Conservation (phyloP, 768 basidiomycete genomes). For the Chiua virens region DNA sequence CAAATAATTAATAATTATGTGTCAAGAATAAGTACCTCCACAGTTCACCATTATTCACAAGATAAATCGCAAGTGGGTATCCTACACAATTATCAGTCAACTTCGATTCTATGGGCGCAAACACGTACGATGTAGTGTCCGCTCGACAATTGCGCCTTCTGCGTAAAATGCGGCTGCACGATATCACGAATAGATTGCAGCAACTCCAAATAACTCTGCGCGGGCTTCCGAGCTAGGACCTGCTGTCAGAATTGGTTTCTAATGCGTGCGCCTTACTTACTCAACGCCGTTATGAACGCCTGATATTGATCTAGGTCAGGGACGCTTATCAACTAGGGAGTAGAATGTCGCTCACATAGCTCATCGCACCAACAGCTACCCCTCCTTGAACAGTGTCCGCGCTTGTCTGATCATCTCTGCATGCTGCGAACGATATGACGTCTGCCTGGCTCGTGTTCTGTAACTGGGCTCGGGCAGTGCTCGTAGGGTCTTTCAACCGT, state of each 20-base stretch:
- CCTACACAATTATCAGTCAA: constrained; percentile 15
- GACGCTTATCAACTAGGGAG: too few relatives aligned
- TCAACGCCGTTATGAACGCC: constrained; percentile 61
- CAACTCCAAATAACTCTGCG: constrained; percentile 66
- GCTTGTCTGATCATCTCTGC: constrained; percentile 70
- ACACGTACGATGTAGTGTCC: constrained; percentile 62
- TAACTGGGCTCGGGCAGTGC: constrained; percentile 33
- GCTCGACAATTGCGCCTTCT: constrained; percentile 73
- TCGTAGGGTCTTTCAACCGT: constrained; percentile 45
- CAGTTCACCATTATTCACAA: constrained; percentile 13
- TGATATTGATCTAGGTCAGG: constrained; percentile 26
- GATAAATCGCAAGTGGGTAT: constrained; percentile 32
- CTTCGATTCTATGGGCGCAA: not conserved
- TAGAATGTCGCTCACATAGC: constrained; percentile 51
- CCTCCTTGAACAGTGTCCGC: constrained; percentile 67
- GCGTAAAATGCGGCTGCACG: constrained; percentile 58
- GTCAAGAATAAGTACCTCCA: constrained; percentile 6
- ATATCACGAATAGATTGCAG: constrained; percentile 58
- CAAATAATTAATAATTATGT: not conserved
- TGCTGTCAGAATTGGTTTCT: not conserved
- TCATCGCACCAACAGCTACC: constrained; percentile 76
- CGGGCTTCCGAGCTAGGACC: constrained; percentile 43
- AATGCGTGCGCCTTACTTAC: constrained; percentile 22
- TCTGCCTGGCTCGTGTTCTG: constrained; percentile 68
- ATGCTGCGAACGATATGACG: constrained; percentile 76